Base-by-base conservation (phyloP, 2,329 filamentous ascomycete species). In the Calonectria pteridis region DNA sequence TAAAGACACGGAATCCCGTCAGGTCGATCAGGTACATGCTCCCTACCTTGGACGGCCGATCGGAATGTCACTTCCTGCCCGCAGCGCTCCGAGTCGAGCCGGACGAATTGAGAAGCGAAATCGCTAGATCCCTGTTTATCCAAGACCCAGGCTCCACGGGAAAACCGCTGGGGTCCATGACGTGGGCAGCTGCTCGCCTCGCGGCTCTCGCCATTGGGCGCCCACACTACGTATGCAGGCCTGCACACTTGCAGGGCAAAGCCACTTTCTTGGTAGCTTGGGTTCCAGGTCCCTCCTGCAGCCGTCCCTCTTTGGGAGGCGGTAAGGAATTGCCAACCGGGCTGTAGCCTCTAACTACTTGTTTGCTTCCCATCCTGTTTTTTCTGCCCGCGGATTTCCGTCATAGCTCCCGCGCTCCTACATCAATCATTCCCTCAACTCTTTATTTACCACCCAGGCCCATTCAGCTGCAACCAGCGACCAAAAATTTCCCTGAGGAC, bases 131-230 rank as follows among this genome's bases (percentile, higher is more conserved):
- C 69, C 69, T 71, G 69, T 35, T n/a, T 50, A 23, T 37, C 43
- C 53, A 43, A 50, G 63, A 53, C 63, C 62, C 50, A 58, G 51
- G 63, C 69, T 46, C 68, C 53, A 50, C 23, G 58, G 58, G 35
- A 53, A 64, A 63, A 63, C 43, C 46, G 33, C 67, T 53, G 67
- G 66, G 66, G 33, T 69, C 72, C 78, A 80, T 80, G 78, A 80
- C 78, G 78, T 80, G 78, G 78, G 77, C 76, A 73, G 73, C 71
- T 74, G 67, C 76, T 71, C 77, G 64, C 73, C 78, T 74, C 73
- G 70, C 77, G 70, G 69, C 40, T 64, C 66, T 74, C 63, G 73
- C 73, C 68, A 77, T 78, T 79, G 76, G 77, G 68, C 73, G 74
- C 73, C 62, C 72, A 79, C 69, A 37, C 66, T 69, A 69, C 68